Evolutionary conservation across 495 filamentous ascomycete genomes (phyloP).

Genomic region (Friedmanniomyces endolithicus): DNA sequence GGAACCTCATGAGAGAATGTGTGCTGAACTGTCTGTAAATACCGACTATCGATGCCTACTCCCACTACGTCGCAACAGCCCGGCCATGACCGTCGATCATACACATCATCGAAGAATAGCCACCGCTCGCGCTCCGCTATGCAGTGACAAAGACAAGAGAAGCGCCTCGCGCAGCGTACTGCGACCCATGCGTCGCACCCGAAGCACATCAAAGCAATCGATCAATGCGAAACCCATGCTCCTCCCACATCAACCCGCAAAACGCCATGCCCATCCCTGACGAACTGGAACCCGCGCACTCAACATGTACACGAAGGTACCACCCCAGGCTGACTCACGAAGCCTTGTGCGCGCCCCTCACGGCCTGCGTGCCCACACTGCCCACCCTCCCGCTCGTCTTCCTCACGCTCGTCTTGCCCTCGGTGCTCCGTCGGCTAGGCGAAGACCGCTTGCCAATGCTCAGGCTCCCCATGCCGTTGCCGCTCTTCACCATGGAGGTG

Average conservation of each 20-base stretch:
- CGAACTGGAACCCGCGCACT: background rate
- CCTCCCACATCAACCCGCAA: background rate
- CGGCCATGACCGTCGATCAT: slow-evolving; percentile 4
- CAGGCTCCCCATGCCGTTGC: slow-evolving; percentile 52
- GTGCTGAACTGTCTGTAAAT: background rate
- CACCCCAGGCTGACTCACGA: slow-evolving; percentile 28
- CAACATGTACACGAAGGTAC: slow-evolving; percentile 59
- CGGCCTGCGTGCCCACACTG: slow-evolving; percentile 43
- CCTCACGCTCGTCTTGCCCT: slow-evolving; percentile 55
- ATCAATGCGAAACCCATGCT: background rate
- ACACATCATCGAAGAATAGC: background rate
- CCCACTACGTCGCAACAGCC: too few relatives aligned
- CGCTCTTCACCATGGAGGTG: slow-evolving; percentile 37
- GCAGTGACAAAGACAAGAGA: background rate
- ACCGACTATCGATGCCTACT: background rate
- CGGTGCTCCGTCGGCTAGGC: slow-evolving; percentile 46
- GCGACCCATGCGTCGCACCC: background rate
- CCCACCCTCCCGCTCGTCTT: slow-evolving; percentile 92
- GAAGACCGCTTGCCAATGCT: slow-evolving; percentile 61
- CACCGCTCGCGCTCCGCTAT: background rate
- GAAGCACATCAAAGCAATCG: background rate
- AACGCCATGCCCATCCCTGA: background rate
- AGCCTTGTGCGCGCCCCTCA: slow-evolving; percentile 14
- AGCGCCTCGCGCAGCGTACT: slow-evolving; percentile 1
- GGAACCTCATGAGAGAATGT: too few relatives aligned